Evolutionary conservation across 192 early-diverging fungal species (phyloP), one percentile per base, ranked within the genome.

Genomic region (Thamnidium elegans): DNA sequence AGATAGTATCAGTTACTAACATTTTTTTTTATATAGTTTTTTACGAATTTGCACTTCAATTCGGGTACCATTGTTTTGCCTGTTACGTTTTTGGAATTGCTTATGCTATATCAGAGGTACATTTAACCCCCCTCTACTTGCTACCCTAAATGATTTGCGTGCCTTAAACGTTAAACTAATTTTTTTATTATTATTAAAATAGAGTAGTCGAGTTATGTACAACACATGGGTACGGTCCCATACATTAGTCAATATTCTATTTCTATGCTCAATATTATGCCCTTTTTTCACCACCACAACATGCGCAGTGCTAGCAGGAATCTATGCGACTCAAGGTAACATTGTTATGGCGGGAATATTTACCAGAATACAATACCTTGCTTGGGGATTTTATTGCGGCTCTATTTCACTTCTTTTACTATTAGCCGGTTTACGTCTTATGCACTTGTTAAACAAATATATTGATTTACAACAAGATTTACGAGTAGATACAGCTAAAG

Each of bases 31-130:
- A 23, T 39, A 19, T 26, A 59, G 58, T 59, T 14, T 21, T 59
- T 14, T 45, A 43, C 15, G 58, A 59, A 15, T 59, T 59, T 23
- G 32, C 58, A 15, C 36, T 59, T 59, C 39, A 21, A 59, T 59
- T 59, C 23, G 58, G 58, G 2, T 59, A 59, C 43, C 43, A 36
- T 45, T 39, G 36, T 26, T 23, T 59, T 58, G 56, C 56, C 10
- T 58, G 34, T 19, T 58, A 58, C 39, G 1, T 58, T 4, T 58
- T 58, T 14, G 56, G 56, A 36, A 32, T 58, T 44, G 56, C 56
- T 14, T 58, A 58, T 58, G 39, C 56, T 20, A 36, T 58, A 19
- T 39, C 56, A 26, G 56, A 58, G 32, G 56, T 58, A 58, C 19
- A 26, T 26, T 26, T 26, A 26, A 26, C 26, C 26, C 26, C 26